Evolutionary conservation across 306 rosid genomes (phyloP).

Genomic region (Prunus mume): DNA sequence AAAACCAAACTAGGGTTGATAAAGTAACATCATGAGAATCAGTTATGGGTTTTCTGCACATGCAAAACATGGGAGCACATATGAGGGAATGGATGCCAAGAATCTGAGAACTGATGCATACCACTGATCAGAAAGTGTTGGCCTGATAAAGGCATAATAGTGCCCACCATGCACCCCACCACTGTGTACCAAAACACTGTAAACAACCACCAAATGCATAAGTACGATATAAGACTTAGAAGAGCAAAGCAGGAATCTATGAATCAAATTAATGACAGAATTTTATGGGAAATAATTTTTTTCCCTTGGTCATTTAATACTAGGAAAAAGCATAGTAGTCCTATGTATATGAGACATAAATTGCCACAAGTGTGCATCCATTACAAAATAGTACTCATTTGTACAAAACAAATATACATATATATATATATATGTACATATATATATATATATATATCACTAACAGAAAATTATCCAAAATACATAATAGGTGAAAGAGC

Average conservation of each 20-base stretch:
- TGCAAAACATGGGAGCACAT: neutral
- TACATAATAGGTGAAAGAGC: neutral
- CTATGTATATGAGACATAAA: neutral
- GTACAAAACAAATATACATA: neutral
- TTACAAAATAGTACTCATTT: neutral
- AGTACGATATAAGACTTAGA: neutral
- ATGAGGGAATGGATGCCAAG: neutral
- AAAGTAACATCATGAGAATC: slow-evolving; percentile 1
- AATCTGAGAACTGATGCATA: slow-evolving; percentile 28
- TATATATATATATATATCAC: neutral
- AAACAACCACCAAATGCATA: slow-evolving; percentile 18
- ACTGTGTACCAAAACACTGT: slow-evolving; percentile 98
- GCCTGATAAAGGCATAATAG: slow-evolving; percentile 96
- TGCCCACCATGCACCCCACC: slow-evolving; percentile 99
- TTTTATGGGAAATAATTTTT: neutral
- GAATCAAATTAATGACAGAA: neutral
- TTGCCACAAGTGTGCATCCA: neutral
- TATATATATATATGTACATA: no score
- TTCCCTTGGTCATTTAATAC: neutral
- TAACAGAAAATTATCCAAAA: neutral
- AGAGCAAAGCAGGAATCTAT: neutral
- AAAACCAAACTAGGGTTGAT: slow-evolving; percentile 2
- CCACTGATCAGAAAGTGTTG: slow-evolving; percentile 95
- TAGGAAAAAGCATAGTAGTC: neutral
- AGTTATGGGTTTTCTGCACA: neutral